phyloP scores from a whole-genome alignment of 352 stramenopile species.

The Achlya hypogyna region DNA sequence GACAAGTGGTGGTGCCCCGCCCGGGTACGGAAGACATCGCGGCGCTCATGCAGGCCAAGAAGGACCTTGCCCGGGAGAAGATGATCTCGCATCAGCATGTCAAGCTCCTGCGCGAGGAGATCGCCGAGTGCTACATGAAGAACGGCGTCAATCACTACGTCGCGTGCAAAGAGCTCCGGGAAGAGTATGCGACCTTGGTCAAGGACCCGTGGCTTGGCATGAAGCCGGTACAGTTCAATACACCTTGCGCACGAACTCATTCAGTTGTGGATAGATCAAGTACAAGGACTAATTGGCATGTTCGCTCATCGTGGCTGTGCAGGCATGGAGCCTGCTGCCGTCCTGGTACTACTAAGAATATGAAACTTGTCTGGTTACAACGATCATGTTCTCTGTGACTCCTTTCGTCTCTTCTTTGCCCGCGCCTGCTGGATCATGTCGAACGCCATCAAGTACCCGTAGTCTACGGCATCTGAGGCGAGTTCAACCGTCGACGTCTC shows the following conservation, averaged over 20 bases:
- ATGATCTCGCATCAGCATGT: constrained; percentile 68
- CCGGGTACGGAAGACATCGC: constrained; percentile 10
- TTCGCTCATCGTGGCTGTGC: too few relatives aligned
- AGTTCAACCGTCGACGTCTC: background rate
- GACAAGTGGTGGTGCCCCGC: constrained; percentile 17
- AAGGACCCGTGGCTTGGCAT: constrained; percentile 64
- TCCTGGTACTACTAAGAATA: constrained; percentile 19
- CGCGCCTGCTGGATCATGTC: constrained; percentile 15
- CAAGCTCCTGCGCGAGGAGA: constrained; percentile 79
- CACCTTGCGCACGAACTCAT: background rate
- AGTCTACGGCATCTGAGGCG: background rate
- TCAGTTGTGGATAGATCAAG: background rate
- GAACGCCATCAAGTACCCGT: background rate
- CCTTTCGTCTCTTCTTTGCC: constrained; percentile 7
- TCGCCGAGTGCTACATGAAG: constrained; percentile 83
- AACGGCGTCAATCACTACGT: constrained; percentile 85
- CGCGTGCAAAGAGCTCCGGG: constrained; percentile 67
- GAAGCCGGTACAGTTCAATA: constrained; percentile 16
- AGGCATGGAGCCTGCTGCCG: background rate
- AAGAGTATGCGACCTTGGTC: constrained; percentile 76
- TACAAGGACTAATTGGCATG: constrained; percentile 9
- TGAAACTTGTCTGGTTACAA: constrained; percentile 10
- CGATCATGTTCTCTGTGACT: background rate
- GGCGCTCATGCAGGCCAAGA: constrained; percentile 34
- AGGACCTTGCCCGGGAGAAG: constrained; percentile 62